Evolutionary conservation across 495 filamentous ascomycete species (phyloP), one percentile per base, ranked within the genome.

Genomic region (Terfezia claveryi): DNA sequence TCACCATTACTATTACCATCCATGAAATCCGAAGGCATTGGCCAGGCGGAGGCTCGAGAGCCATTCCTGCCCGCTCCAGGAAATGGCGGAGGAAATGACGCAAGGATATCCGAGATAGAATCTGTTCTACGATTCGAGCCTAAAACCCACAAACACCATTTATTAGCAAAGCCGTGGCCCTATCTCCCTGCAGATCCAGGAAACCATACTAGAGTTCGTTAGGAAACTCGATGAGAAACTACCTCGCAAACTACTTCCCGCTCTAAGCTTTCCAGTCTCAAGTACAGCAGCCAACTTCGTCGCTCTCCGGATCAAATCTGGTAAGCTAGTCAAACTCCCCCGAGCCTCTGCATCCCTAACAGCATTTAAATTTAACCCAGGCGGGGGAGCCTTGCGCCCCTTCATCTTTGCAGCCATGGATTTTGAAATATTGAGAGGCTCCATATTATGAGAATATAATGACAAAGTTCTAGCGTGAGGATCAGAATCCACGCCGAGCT

Each of bases 311-410:
- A 98, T 96, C 54, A 98, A 70, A 68, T 95, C 91, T 0, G 87
- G 82, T 53, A 98, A 69, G 68, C 87, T 94, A 6, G 91, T 94
- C 59, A 93, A 69, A 62, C 87, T 94, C 9, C 85, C 87, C 58
- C 87, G 77, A 10, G 81, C 74, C 61, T 91, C 83, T 20, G 86
- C 84, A 56, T 82, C 79, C 46, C 77, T 74, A 11, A 89, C 79
- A 10, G 83, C 83, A 64, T 82, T 79, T 41, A 94, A 77, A 62
- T 96, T 78, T 32, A 94, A 68, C 2, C 77, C 75, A 32, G 85
- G 82, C 37, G 70, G 68, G 23, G 68, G 65, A 38, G 58, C 55
- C 54, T 57, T 58, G 41, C 58, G 37, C 36, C 62, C 52, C 27
- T 60, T 10, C 17, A n/a, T 64, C 2, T 67, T 64, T 14, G 68